Percentiles rank a stretch among this genome's conserved stretches.
These are phyloP conservation scores for Syncephalastrum contaminatum DNA, from an alignment of 371 early-diverging fungal genomes.

Conservation along the genomic window DNA sequence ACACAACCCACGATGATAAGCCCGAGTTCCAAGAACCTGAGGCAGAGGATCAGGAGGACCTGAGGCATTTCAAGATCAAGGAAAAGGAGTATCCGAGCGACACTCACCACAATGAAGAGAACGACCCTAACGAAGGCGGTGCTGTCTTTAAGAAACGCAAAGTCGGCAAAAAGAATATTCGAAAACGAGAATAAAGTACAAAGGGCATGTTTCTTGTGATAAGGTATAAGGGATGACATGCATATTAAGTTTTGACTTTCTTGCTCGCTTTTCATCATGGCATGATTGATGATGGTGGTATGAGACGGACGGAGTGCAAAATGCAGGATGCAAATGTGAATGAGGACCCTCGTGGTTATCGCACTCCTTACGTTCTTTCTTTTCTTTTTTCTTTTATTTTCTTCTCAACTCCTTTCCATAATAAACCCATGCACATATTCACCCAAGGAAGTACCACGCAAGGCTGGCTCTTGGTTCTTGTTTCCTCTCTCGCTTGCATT, in stretches of 20 bases:
- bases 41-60: conserved; percentile 47
- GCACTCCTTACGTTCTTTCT: no score
- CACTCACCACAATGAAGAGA: conserved; percentile 16
- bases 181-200: neutral
- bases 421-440: no score
- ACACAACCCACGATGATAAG: conserved; percentile 29
- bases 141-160: conserved; percentile 60
- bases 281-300: no score
- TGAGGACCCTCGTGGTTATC: no score
- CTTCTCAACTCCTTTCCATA: no score
- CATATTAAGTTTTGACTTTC: no score
- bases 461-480: conserved; percentile 35
- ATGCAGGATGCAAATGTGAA: no score
- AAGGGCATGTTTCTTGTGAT: neutral
- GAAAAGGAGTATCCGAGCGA: conserved; percentile 51
- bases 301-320: no score
- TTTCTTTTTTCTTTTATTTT: no score
- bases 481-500: conserved; percentile 38
- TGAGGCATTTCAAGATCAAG: conserved; percentile 50
- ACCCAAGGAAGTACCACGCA: conserved; percentile 6
- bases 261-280: no score
- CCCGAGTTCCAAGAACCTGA: conserved; percentile 49
- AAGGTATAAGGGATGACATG: no score
- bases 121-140: conserved; percentile 8
- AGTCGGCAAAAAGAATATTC: conserved; percentile 21